Base-by-base conservation (phyloP, 345 rosid genomes). In the Sapria himalayana region DNA sequence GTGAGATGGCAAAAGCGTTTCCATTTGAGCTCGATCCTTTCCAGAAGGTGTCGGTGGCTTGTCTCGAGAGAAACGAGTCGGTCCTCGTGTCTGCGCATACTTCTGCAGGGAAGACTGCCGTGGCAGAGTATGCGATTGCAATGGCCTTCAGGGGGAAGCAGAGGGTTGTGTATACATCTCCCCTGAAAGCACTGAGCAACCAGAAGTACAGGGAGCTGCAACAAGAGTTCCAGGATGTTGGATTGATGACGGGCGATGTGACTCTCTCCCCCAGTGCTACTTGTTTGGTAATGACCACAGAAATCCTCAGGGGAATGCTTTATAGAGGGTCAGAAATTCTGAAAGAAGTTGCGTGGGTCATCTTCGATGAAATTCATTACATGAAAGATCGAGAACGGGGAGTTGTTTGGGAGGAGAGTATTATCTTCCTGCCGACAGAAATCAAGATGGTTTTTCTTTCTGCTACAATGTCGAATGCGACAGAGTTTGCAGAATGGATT, bases 391-490 rank as follows among this genome's bases (percentile, higher is more conserved):
- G 95, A 38, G 98, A 89, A 60, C 66, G 95, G 47, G 98, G 98
- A 1, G 98, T 82, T 53, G 98, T 89, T 39, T 89, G 98, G 98
- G 95, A 89, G 46, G 98, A 82, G 73, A 82, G 93, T 71, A 89
- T 89, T 18, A 64, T 89, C 24, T 89, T 82, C 66, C 51, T 89
- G 72, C 93, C 93, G 0, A 93, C 95, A 7, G 95, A 74, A 27
- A 89, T 89, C 57, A 89, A 89, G 64, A 82, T 89, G 98, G 95
- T 82, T 55, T 89, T 89, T 38, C 93, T 89, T 42, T 89, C 98
- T 0, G 95, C 98, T 0, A 89, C 98, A 1, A 89, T 89, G 98
- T 89, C 98, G 1, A 89, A 89, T 62, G 98, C 98, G 29, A 89
- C 94, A 8, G 85, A 89, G 60, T 89, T 89, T 46, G 91, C 93